These are phyloP conservation scores for Aspergillus ellipticus DNA, from an alignment of 495 filamentous ascomycete species.

Conservation along the genomic window DNA sequence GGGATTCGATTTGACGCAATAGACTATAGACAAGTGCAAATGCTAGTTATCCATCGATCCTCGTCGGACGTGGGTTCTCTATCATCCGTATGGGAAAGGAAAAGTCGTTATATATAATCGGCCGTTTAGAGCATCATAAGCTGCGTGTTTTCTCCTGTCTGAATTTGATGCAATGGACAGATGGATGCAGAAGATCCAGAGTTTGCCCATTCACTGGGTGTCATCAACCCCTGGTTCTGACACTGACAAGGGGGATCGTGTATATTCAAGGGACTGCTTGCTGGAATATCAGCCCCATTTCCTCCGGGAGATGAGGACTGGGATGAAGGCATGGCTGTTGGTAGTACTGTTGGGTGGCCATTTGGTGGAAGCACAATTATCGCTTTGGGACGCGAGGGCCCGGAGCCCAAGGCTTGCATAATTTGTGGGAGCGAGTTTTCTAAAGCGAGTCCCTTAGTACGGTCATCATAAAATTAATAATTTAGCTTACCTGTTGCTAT, in stretches of 20 bases:
- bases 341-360: background rate
- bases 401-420: background rate
- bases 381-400: background rate
- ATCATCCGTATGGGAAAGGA: background rate
- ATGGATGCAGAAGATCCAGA: background rate
- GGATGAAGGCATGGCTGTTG: background rate
- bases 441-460: background rate
- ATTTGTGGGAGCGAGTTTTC: background rate
- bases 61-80: background rate
- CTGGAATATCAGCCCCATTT: background rate
- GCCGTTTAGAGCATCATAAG: slow-evolving; percentile 1
- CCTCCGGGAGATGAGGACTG: background rate
- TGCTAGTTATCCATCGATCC: background rate
- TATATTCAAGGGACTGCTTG: background rate
- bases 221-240: background rate
- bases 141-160: background rate
- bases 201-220: background rate
- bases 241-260: slow-evolving; percentile 1
- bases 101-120: background rate
- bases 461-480: background rate
- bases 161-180: background rate
- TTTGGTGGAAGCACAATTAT: background rate
- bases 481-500: background rate
- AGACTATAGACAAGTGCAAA: background rate
- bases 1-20: background rate